phyloP scores from a whole-genome alignment of 768 basidiomycete genomes.

The Leucogyrophana mollusca region DNA sequence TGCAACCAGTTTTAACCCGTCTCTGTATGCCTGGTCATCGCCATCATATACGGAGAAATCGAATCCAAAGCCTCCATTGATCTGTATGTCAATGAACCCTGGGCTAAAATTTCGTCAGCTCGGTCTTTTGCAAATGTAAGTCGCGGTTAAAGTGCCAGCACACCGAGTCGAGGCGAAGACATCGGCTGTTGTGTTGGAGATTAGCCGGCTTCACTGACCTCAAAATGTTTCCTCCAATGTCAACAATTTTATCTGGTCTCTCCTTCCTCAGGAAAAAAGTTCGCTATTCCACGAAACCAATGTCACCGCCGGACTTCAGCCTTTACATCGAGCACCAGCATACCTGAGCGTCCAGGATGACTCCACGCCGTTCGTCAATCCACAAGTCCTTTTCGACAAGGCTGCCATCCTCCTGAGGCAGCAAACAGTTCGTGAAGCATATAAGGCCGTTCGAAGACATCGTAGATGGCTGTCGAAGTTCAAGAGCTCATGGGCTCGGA shows the following conservation, averaged over 20 bases:
- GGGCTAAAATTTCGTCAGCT: slow-evolving; percentile 48
- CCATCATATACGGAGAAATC: slow-evolving; percentile 84
- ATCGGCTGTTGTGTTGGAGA: background rate
- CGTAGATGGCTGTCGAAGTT: background rate
- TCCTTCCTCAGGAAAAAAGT: slow-evolving; percentile 65
- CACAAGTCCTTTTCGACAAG: slow-evolving; percentile 75
- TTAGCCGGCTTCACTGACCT: slow-evolving; percentile 39
- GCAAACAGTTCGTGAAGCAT: slow-evolving; percentile 85
- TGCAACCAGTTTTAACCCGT: slow-evolving; percentile 69
- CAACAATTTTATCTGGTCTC: slow-evolving; percentile 61
- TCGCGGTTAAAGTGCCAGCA: too few species aligned
- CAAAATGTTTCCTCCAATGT: slow-evolving; percentile 75
- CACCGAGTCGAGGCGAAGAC: too few species aligned
- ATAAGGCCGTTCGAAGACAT: slow-evolving; percentile 61
- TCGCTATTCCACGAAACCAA: slow-evolving; percentile 37
- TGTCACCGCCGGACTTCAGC: background rate
- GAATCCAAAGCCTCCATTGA: slow-evolving; percentile 88
- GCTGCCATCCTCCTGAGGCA: slow-evolving; percentile 78
- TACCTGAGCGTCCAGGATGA: slow-evolving; percentile 77
- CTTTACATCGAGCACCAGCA: slow-evolving; percentile 5
- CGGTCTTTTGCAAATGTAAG: too few species aligned
- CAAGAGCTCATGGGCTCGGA: background rate
- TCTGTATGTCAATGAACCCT: slow-evolving; percentile 83
- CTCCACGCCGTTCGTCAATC: slow-evolving; percentile 74
- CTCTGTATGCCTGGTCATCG: slow-evolving; percentile 63